phyloP scores from a whole-genome alignment of 352 stramenopile genomes.

The Phytophthora niederhauseri region DNA sequence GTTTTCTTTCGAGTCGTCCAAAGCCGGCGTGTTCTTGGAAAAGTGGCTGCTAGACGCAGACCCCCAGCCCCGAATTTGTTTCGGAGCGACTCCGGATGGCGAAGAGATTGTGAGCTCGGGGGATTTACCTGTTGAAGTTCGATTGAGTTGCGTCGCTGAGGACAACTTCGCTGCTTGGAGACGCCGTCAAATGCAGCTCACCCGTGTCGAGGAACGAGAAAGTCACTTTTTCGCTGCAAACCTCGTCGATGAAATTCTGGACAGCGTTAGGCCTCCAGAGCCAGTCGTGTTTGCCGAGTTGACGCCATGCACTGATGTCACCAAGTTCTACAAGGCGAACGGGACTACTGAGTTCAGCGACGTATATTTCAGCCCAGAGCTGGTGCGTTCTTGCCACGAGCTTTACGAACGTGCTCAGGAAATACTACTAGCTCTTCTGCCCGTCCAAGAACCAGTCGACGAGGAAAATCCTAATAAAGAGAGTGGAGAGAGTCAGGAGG shows the following conservation, averaged over 20 bases:
- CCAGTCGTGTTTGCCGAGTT: constrained; percentile 38
- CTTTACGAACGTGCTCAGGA: constrained; percentile 36
- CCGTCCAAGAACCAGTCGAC: not conserved
- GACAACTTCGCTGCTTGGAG: constrained; percentile 60
- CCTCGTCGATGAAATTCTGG: constrained; percentile 62
- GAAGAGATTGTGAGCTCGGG: constrained; percentile 1
- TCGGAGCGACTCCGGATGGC: constrained; percentile 2
- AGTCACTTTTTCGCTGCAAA: constrained; percentile 57
- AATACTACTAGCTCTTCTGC: constrained; percentile 18
- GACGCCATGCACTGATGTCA: constrained; percentile 26
- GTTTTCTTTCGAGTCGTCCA: constrained; percentile 63
- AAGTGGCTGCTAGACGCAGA: constrained; percentile 75
- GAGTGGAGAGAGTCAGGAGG: not conserved
- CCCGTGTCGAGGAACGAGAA: constrained; percentile 25
- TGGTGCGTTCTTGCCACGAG: constrained; percentile 28
- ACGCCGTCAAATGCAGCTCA: constrained; percentile 27
- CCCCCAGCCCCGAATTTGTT: constrained; percentile 35
- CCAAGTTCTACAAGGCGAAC: constrained; percentile 41
- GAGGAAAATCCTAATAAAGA: constrained; percentile 11
- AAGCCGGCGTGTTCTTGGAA: constrained; percentile 64
- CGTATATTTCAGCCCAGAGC: constrained; percentile 43
- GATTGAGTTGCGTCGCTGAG: constrained; percentile 59
- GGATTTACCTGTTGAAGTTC: constrained; percentile 38
- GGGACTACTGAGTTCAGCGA: constrained; percentile 32
- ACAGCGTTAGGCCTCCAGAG: constrained; percentile 36